These are phyloP conservation scores for Lasiodiplodia citricola DNA, from an alignment of 2,329 filamentous ascomycete genomes.

Conservation along the genomic window DNA sequence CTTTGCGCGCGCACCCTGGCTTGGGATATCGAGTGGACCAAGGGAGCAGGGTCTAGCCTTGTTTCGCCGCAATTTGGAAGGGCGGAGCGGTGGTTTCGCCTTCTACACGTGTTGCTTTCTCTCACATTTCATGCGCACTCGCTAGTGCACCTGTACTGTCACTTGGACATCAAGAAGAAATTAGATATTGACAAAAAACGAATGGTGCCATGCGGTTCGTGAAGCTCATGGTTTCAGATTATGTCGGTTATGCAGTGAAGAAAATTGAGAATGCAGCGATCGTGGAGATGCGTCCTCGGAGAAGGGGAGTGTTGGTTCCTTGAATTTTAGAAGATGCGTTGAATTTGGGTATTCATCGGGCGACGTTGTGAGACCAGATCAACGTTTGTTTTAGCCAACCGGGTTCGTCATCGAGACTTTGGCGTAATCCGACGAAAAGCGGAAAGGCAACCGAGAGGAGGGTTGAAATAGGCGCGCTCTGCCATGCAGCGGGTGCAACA, in stretches of 20 bases:
- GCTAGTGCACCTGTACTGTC: neutral
- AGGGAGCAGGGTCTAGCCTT: constrained; percentile 3
- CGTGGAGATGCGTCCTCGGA: neutral
- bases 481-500: constrained; percentile 7
- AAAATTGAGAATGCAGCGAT: neutral
- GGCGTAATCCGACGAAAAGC: neutral
- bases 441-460: neutral
- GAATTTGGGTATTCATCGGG: neutral
- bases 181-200: neutral
- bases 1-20: neutral
- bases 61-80: neutral
- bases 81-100: neutral
- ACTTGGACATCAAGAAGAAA: neutral
- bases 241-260: neutral
- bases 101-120: neutral
- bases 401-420: neutral
- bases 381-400: neutral
- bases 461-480: neutral
- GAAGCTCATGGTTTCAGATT: neutral
- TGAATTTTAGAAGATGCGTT: neutral
- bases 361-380: neutral
- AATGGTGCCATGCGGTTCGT: neutral
- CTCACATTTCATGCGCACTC: neutral
- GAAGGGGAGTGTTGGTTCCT: neutral
- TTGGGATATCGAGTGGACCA: neutral